Conservation (phyloP, 2,329 filamentous ascomycete species). For the Paraphaeosphaeria sporulosa region DNA sequence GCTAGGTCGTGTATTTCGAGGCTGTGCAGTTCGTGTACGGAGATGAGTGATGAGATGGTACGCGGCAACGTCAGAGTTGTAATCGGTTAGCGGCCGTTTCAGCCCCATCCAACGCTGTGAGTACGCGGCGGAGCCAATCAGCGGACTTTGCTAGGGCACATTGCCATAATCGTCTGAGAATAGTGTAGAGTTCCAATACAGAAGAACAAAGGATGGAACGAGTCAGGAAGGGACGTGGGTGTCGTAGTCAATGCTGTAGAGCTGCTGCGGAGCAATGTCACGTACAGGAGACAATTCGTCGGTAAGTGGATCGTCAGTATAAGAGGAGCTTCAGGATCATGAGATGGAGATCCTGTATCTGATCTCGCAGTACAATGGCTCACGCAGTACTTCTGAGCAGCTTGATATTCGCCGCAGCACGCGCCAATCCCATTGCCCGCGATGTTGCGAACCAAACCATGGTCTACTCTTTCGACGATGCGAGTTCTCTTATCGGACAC, state of each 20-base stretch:
- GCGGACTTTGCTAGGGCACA: not conserved
- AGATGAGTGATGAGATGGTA: too few relatives aligned
- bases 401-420: not conserved
- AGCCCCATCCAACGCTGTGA: not conserved
- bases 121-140: conserved; percentile 3
- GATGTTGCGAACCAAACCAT: not conserved
- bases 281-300: too few relatives aligned
- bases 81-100: not conserved
- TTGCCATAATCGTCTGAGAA: not conserved
- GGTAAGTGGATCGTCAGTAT: not conserved
- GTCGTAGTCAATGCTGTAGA: not conserved
- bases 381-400: not conserved
- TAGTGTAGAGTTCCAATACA: not conserved
- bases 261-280: not conserved
- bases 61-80: too few relatives aligned
- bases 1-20: not conserved
- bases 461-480: not conserved
- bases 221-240: not conserved
- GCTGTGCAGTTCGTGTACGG: not conserved
- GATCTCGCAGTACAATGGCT: not conserved
- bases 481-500: not conserved
- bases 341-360: not conserved
- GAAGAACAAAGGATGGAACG: not conserved
- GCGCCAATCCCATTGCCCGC: not conserved
- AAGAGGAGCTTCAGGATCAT: not conserved